These are phyloP conservation scores for Myochromella boudieri DNA, from an alignment of 768 basidiomycete genomes.

Conservation along the genomic window DNA sequence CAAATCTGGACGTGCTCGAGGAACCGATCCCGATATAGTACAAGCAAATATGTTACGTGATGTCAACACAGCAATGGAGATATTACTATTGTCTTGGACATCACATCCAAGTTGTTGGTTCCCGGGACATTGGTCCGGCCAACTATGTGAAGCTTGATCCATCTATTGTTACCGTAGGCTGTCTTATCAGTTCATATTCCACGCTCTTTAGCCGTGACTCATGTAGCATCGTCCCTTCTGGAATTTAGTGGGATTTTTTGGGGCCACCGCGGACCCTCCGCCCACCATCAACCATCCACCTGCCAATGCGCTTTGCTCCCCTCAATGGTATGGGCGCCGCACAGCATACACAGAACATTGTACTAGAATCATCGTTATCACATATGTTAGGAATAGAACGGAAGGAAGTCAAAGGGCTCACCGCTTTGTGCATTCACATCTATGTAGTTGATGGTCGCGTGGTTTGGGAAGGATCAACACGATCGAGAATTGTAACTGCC, in stretches of 20 bases:
- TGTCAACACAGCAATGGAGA: slow-evolving; percentile 41
- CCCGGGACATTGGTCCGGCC: slow-evolving; percentile 35
- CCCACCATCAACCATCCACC: slow-evolving; percentile 9
- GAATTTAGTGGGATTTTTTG: slow-evolving; percentile 12
- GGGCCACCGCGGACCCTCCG: slow-evolving; percentile 16
- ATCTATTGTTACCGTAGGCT: slow-evolving; percentile 27
- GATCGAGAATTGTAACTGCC: slow-evolving; percentile 20
- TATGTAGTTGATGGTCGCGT: slow-evolving; percentile 22
- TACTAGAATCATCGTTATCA: not conserved
- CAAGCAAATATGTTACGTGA: slow-evolving; percentile 24
- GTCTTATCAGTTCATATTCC: slow-evolving; percentile 22
- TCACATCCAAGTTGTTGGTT: slow-evolving; percentile 11
- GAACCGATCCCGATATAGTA: slow-evolving; percentile 39
- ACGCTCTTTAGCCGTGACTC: slow-evolving; percentile 13
- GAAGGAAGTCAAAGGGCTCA: not conserved
- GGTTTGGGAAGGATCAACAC: slow-evolving; percentile 14
- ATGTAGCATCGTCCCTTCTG: slow-evolving; percentile 28
- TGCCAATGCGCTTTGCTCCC: not conserved
- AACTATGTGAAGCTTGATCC: slow-evolving; percentile 18
- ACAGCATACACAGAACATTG: not conserved
- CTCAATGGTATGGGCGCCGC: not conserved
- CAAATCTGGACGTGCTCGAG: slow-evolving; percentile 27
- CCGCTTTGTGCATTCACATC: slow-evolving; percentile 6
- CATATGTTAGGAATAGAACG: not conserved
- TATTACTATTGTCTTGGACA: slow-evolving; percentile 44